Evolutionary conservation across 768 basidiomycete genomes (phyloP), one percentile per base, ranked within the genome.

Genomic region (Asterophora lycoperdoides): DNA sequence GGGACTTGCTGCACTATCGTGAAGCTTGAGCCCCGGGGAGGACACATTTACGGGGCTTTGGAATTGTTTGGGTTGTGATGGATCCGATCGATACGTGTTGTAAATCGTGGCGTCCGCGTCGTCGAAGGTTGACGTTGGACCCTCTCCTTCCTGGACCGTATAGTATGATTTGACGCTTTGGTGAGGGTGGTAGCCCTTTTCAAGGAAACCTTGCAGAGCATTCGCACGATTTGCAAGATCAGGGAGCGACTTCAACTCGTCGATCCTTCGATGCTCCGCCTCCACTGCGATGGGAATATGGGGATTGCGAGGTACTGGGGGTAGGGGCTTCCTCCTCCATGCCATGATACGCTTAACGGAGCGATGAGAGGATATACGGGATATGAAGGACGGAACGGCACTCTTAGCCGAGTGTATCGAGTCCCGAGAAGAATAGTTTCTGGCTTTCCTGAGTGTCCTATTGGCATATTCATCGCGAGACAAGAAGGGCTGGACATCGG

Each of bases 251-350:
- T 74, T 64, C 39, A 65, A 58, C 33, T 75, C 71, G 40, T 83
- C 83, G 38, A 60, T 64, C 48, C 67, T 70, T 38, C 68, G 68
- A 53, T 73, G 66, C 32, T 70, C 71, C 45, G 60, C 63, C 51
- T 77, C 76, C 10, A 60, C 60, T 2, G 69, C 62, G 29, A 79
- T 56, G 7, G 77, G 63, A 15, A 75, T 72, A 40, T 74, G 63
- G 2, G 79, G 74, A 11, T 79, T 70, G 15, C 64, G 66, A 13
- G 83, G 83, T 19, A 84, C 70, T 1, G 80, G 81, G 6, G 83
- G 82, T 13, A 84, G 64, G 3, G 81, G 80, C 58, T 83, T 83
- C 49, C 63, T 74, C 49, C 71, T 67, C 76, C 77, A 73, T 28
- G 62, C 52, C 42, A 76, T 56, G 32, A 68, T 58, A 26, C 66